Evolutionary conservation across 495 filamentous ascomycete species (phyloP).

Genomic region (Podospora conica): DNA sequence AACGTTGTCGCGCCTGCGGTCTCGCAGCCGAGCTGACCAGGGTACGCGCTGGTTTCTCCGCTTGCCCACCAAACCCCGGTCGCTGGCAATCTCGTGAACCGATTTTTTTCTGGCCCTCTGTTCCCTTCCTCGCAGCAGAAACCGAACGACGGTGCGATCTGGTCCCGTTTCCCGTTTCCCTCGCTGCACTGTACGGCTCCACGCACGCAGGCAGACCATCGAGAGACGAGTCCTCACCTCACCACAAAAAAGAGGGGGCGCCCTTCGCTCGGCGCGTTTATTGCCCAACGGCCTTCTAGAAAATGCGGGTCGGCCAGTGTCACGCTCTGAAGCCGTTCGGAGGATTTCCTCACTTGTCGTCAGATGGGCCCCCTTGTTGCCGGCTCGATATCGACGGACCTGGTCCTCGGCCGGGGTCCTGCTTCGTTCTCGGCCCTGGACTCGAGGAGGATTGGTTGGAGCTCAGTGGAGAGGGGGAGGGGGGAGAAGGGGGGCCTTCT

Average conservation of each 20-base stretch:
- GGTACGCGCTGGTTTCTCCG: constrained; percentile 18
- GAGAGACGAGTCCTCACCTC: background rate
- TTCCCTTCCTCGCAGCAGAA: constrained; percentile 11
- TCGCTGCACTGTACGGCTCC: constrained; percentile 9
- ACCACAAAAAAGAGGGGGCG: background rate
- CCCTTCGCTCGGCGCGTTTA: constrained; percentile 35
- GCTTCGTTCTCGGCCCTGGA: constrained; percentile 23
- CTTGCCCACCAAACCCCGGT: constrained; percentile 22
- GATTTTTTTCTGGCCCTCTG: constrained; percentile 18
- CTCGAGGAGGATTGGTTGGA: constrained; percentile 27
- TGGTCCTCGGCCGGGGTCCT: constrained; percentile 20
- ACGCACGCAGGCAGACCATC: background rate
- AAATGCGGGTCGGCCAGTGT: constrained; percentile 33
- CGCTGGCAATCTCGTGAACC: constrained; percentile 35
- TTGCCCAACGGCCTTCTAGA: constrained; percentile 44
- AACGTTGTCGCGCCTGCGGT: background rate
- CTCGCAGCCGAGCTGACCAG: constrained; percentile 41
- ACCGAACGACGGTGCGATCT: constrained; percentile 13
- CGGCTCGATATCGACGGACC: constrained; percentile 12
- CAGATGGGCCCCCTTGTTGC: constrained; percentile 31
- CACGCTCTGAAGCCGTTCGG: constrained; percentile 29
- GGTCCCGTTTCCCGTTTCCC: constrained; percentile 33
- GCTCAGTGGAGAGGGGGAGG: constrained; percentile 1
- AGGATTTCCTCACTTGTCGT: constrained; percentile 42
- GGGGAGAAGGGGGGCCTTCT: background rate